Conservation (phyloP, 495 filamentous ascomycete species). For the Cercophora newfieldiana region DNA sequence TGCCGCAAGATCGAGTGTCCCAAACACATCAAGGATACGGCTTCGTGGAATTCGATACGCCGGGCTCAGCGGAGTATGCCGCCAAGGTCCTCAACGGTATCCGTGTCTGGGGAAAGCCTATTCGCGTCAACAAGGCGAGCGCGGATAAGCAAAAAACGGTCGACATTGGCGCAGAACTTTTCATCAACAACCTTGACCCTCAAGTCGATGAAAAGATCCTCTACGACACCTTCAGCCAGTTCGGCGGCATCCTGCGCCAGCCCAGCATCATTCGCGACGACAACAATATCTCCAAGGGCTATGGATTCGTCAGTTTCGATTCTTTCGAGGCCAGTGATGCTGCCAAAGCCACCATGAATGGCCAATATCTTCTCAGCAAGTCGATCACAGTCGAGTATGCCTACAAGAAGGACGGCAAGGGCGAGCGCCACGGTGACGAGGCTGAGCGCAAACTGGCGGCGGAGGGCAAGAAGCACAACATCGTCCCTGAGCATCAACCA, state of each 20-base stretch:
- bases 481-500: constrained; percentile 68
- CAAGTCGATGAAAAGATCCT: constrained; percentile 95
- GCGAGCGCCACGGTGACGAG: constrained; percentile 91
- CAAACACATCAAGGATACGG: constrained; percentile 97
- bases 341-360: constrained; percentile 90
- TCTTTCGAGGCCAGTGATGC: constrained; percentile 94
- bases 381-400: constrained; percentile 95
- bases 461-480: constrained; percentile 92
- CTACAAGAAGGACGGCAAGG: constrained; percentile 99
- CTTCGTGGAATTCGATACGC: constrained; percentile 96
- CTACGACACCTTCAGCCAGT: constrained; percentile 96
- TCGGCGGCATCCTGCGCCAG: constrained; percentile 77
- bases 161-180: constrained; percentile 95
- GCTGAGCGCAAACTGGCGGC: constrained; percentile 91
- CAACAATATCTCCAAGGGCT: constrained; percentile 87
- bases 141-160: constrained; percentile 96
- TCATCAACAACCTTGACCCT: constrained; percentile 92
- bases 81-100: constrained; percentile 96
- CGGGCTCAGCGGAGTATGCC: constrained; percentile 96
- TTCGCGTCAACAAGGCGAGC: constrained; percentile 87
- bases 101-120: constrained; percentile 87
- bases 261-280: constrained; percentile 97
- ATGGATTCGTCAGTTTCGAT: constrained; percentile 93
- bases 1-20: constrained; percentile 96
- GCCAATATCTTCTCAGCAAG: constrained; percentile 96